Base-by-base conservation (phyloP, 306 rosid genomes). In the Quercus engelmannii region DNA sequence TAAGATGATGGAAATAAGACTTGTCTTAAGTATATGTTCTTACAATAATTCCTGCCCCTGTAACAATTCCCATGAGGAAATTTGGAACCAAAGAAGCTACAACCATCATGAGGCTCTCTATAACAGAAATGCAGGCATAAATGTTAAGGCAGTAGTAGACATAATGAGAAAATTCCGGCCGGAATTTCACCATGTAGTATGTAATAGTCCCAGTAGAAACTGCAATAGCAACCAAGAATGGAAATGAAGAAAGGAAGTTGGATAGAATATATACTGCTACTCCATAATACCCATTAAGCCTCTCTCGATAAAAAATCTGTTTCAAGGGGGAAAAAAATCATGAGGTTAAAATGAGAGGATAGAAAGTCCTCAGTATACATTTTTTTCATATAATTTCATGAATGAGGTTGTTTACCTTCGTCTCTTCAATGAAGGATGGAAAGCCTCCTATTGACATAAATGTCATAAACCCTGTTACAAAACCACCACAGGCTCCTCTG, bases 41-140 rank as follows among this genome's bases (percentile, higher is more conserved):
- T 84, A 95, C 99, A 86, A 95, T 95, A 81, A 95, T 69, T 80
- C 99, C 99, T 62, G 99, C 97, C 21, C 98, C 99, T 10, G 97
- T 88, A 64, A 95, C 83, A 71, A 93, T 93, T 69, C 99, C 99
- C 99, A 95, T 95, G 25, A 95, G 97, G 81, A 93, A 95, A 85
- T 95, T 95, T 25, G 99, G 99, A 80, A 95, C 99, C 69, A 95
- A 83, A 59, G 99, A 89, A 62, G 99, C 99, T 18, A 95, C 92
- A 80, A 95, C 98, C 99, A 95, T 95, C 99, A 95, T 93, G 86
- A 95, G 95, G 83, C 99, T 91, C 85, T 95, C 99, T 58, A 95
- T 88, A 7, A 93, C 98, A 3, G 98, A 85, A 74, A 95, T 93
- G 88, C 89, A 84, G 76, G 85, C 55, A 69, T 81, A 91, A 74